These are phyloP conservation scores for Luffa aegyptiaca DNA, from an alignment of 306 rosid genomes.

Conservation along the genomic window DNA sequence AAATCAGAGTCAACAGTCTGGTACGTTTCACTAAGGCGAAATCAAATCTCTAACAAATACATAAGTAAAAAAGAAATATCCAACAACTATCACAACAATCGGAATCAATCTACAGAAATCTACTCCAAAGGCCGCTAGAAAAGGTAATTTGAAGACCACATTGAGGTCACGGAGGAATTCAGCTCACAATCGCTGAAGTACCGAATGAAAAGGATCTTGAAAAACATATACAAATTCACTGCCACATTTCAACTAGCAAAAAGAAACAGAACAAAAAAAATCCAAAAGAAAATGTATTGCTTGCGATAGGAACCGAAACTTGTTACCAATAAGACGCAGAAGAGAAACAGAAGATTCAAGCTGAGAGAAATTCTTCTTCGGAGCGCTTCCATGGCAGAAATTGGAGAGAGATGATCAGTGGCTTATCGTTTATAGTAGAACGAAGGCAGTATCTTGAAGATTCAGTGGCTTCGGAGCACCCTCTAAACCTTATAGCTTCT, in stretches of 20 bases:
- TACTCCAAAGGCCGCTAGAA: constrained; percentile 13
- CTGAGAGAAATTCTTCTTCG: constrained; percentile 8
- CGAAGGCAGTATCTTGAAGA: background rate
- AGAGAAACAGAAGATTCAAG: constrained; percentile 13
- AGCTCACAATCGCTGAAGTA: background rate
- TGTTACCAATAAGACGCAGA: constrained; percentile 31
- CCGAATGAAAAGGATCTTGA: background rate
- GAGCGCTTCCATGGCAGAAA: constrained; percentile 15
- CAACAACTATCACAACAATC: constrained; percentile 4
- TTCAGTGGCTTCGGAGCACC: no score
- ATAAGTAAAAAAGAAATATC: constrained; percentile 13
- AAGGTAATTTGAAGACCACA: background rate
- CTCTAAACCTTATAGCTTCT: no score
- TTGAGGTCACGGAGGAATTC: background rate
- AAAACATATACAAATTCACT: background rate
- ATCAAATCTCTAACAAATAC: background rate
- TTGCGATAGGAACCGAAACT: background rate
- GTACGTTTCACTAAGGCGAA: background rate
- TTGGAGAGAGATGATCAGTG: background rate
- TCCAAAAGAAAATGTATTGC: background rate
- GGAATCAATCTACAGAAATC: constrained; percentile 6
- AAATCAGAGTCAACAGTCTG: background rate
- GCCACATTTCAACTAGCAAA: background rate
- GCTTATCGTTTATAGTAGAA: background rate
- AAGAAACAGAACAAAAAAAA: background rate